Conservation (phyloP, 129 eudicot genomes). For the Pseudognaphalium luteoalbum region DNA sequence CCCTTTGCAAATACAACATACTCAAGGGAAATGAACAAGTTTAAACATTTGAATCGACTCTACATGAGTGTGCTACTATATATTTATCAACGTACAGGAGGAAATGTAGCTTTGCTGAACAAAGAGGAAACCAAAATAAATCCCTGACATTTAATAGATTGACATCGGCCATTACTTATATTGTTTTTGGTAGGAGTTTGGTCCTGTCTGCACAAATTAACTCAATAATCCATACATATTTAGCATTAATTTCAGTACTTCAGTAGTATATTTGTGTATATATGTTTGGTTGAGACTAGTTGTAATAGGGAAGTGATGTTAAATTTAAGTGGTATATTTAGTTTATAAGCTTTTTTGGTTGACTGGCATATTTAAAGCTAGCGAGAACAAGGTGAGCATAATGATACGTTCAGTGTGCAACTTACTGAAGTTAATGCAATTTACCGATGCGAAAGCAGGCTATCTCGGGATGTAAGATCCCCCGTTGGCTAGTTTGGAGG, state of each 20-base stretch:
- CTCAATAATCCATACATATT: constrained; percentile 21
- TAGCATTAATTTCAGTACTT: constrained; percentile 6
- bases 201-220: constrained; percentile 24
- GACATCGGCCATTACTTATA: background rate
- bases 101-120: constrained; percentile 24
- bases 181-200: constrained; percentile 30
- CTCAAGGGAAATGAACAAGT: constrained; percentile 78
- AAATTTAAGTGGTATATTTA: background rate
- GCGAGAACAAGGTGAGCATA: background rate
- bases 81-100: constrained; percentile 40
- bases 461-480: background rate
- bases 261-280: constrained; percentile 10
- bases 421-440: background rate
- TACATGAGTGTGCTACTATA: constrained; percentile 23
- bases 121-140: constrained; percentile 19
- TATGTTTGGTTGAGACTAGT: background rate
- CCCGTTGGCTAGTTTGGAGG: too few species aligned
- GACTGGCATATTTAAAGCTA: background rate
- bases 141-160: background rate
- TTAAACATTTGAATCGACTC: constrained; percentile 21
- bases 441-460: background rate
- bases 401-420: background rate
- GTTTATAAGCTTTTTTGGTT: background rate
- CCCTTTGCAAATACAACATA: constrained; percentile 93
- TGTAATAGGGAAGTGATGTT: background rate